These are phyloP conservation scores for carrot (Daucus carota) DNA, from an alignment of 129 eudicot genomes.

Conservation along the genomic window DNA sequence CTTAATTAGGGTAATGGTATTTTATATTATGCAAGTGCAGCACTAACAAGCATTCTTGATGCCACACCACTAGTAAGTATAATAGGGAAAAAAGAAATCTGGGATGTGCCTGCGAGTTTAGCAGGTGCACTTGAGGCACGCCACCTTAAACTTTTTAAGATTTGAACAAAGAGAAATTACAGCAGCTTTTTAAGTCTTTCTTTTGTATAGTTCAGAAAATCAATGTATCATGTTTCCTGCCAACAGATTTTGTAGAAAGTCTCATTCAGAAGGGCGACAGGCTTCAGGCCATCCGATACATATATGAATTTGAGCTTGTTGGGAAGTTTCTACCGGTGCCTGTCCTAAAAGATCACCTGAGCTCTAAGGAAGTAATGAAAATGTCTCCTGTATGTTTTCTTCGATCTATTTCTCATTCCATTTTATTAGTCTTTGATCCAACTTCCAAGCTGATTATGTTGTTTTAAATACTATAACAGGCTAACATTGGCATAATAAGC, in stretches of 20 bases:
- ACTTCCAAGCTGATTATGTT: background rate
- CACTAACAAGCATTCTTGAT: background rate
- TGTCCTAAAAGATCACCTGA: slow-evolving; percentile 15
- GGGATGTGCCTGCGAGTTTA: background rate
- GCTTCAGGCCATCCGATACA: slow-evolving; percentile 18
- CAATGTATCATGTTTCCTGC: background rate
- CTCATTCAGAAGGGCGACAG: slow-evolving; percentile 9
- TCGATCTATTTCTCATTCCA: background rate
- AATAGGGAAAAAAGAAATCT: background rate
- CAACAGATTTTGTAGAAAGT: slow-evolving; percentile 13
- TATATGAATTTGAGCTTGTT: slow-evolving; percentile 17
- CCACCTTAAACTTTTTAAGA: background rate
- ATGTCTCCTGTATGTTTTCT: background rate
- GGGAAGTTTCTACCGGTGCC: slow-evolving; percentile 21
- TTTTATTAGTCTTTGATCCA: background rate
- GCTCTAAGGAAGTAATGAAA: background rate
- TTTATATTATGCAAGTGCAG: background rate
- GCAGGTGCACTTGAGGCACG: background rate
- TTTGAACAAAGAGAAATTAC: background rate
- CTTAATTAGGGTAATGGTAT: background rate
- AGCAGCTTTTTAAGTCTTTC: background rate
- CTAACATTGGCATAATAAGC: background rate
- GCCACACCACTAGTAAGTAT: background rate
- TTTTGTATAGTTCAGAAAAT: background rate
- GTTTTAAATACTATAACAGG: background rate